These are phyloP conservation scores for Phytophthora sp. DNA, from an alignment of 352 stramenopile species.

Conservation along the genomic window DNA sequence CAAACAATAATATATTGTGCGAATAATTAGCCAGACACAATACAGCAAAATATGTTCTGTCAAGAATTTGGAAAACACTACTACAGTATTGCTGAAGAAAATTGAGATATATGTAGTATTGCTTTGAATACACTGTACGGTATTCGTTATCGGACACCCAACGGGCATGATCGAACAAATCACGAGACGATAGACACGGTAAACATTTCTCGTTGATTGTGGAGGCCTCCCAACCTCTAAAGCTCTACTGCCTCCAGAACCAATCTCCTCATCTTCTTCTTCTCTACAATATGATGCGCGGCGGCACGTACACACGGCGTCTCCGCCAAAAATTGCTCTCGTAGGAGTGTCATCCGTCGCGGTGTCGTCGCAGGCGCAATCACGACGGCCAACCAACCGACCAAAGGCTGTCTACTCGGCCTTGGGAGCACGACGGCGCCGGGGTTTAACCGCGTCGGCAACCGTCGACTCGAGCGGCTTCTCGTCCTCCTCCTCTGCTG, in stretches of 20 bases:
- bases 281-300: constrained; percentile 33
- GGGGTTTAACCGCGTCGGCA: constrained; percentile 40
- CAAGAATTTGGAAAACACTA: no score
- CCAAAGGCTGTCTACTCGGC: constrained; percentile 48
- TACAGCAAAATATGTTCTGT: background rate
- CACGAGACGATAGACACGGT: background rate
- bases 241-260: constrained; percentile 37
- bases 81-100: no score
- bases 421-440: constrained; percentile 71
- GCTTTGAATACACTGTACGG: no score
- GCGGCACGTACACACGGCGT: constrained; percentile 13
- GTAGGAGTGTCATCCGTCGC: background rate
- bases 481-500: constrained; percentile 25
- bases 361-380: constrained; percentile 26
- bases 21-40: no score
- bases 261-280: constrained; percentile 18
- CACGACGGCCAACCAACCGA: constrained; percentile 12
- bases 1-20: no score
- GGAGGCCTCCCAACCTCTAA: constrained; percentile 24
- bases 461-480: constrained; percentile 22
- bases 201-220: constrained; percentile 24
- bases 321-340: constrained; percentile 19
- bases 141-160: no score
- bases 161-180: no score
- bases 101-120: no score